These are phyloP conservation scores for Lyophyllum atratum DNA, from an alignment of 768 basidiomycete species.

Conservation along the genomic window DNA sequence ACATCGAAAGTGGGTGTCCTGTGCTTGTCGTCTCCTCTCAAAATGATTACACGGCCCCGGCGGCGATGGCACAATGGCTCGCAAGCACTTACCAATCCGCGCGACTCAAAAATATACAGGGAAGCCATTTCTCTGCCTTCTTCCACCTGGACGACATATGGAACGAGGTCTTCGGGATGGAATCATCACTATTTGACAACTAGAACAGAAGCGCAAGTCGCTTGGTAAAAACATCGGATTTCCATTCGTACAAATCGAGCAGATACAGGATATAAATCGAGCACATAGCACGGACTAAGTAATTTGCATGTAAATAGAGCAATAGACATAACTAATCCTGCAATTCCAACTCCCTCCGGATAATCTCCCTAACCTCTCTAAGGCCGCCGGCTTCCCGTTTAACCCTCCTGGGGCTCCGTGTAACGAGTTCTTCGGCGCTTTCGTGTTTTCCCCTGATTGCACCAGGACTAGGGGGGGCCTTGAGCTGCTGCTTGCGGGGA, in stretches of 20 bases:
- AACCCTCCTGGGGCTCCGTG: constrained; percentile 72
- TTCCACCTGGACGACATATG: constrained; percentile 50
- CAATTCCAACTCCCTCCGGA: constrained; percentile 75
- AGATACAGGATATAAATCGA: constrained; percentile 16
- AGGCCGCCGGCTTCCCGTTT: constrained; percentile 73
- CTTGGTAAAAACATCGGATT: background rate
- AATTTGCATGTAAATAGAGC: constrained; percentile 31
- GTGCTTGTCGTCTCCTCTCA: constrained; percentile 47
- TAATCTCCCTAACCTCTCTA: constrained; percentile 79
- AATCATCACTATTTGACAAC: constrained; percentile 1
- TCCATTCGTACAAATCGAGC: constrained; percentile 21
- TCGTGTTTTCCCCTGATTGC: constrained; percentile 49
- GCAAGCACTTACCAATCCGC: constrained; percentile 46
- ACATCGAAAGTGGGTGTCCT: constrained; percentile 45
- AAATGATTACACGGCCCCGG: constrained; percentile 43
- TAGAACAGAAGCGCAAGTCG: background rate
- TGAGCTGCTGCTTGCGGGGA: constrained; percentile 39
- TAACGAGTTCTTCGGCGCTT: constrained; percentile 61
- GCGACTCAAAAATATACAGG: constrained; percentile 39
- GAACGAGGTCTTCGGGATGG: constrained; percentile 32
- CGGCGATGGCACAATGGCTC: constrained; percentile 50
- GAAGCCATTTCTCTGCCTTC: constrained; percentile 51
- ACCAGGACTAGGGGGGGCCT: constrained; percentile 51
- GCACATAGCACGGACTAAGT: constrained; percentile 20
- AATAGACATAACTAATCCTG: constrained; percentile 47